A percentile compares a stretch with the other conserved stretches of the same genome.
Conservation (phyloP, 208 protist genomes). For the Vickermania spadyakhi region DNA sequence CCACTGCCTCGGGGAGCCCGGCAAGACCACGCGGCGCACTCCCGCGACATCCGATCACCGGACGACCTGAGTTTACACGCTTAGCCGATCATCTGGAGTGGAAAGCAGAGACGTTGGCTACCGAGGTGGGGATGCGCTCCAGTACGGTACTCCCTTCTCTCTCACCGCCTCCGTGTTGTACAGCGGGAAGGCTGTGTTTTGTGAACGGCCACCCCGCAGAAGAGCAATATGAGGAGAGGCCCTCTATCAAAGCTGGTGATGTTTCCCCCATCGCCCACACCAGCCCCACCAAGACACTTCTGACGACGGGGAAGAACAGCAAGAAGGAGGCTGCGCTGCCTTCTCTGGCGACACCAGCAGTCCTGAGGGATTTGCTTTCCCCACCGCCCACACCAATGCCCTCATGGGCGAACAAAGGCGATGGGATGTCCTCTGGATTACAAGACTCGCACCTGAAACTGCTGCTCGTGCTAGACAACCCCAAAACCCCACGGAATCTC, state of each 20-base stretch:
- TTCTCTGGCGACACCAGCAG: background rate
- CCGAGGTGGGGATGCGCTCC: background rate
- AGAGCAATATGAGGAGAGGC: too few relatives aligned
- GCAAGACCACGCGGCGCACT: constrained; percentile 8
- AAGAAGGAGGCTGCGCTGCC: background rate
- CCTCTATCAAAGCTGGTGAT: background rate
- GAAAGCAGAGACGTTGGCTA: background rate
- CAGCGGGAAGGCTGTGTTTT: background rate
- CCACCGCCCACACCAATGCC: too few relatives aligned
- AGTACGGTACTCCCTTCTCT: background rate
- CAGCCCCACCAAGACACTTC: background rate
- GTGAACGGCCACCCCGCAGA: too few relatives aligned
- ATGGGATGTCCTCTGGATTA: background rate
- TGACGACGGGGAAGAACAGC: background rate
- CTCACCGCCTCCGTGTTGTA: background rate
- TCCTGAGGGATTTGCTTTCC: background rate
- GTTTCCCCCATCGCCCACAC: background rate
- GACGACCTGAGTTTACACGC: constrained; percentile 19
- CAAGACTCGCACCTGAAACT: constrained; percentile 7
- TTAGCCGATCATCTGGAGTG: constrained; percentile 44
- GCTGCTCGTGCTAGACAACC: constrained; percentile 57
- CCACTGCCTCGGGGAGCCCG: constrained; percentile 1
- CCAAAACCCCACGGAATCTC: constrained; percentile 55
- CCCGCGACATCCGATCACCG: constrained; percentile 24
- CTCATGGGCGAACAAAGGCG: too few relatives aligned